These are phyloP conservation scores for Sodiomyces alkalinus DNA, from an alignment of 2,329 filamentous ascomycete genomes.

Conservation along the genomic window DNA sequence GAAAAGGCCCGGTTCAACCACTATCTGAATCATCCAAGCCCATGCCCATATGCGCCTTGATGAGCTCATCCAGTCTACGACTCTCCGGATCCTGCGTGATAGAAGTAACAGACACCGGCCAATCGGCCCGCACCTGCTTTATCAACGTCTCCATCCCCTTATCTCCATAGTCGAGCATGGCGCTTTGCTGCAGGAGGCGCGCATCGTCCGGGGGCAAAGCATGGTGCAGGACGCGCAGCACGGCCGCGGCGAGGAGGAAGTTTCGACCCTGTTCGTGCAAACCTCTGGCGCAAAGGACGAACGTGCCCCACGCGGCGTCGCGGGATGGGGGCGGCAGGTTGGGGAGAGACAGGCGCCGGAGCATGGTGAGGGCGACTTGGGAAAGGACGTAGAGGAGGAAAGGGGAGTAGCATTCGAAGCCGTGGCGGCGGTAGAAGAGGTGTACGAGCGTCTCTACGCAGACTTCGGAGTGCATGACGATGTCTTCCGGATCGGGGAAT, in stretches of 20 bases:
- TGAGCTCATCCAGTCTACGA: too few species aligned
- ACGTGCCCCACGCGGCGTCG: constrained; percentile 10
- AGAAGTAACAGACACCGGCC: constrained; percentile 6
- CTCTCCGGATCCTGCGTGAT: constrained; percentile 1
- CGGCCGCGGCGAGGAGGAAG: constrained; percentile 9
- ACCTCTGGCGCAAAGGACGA: constrained; percentile 12
- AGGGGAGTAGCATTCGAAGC: constrained; percentile 11
- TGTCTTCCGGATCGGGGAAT: not conserved
- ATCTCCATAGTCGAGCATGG: constrained; percentile 6
- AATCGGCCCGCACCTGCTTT: constrained; percentile 10
- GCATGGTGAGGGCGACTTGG: constrained; percentile 9
- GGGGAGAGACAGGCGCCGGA: constrained; percentile 5
- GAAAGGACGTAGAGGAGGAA: constrained; percentile 10
- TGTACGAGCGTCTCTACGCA: constrained; percentile 14
- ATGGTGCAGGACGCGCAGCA: constrained; percentile 9
- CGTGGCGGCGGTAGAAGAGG: constrained; percentile 16
- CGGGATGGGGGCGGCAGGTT: too few species aligned
- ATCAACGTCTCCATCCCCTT: constrained; percentile 7
- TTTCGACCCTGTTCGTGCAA: constrained; percentile 13
- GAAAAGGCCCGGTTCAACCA: too few species aligned
- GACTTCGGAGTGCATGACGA: constrained; percentile 4
- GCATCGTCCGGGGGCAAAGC: constrained; percentile 8
- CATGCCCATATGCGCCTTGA: too few species aligned
- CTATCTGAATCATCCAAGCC: too few species aligned
- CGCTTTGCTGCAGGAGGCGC: constrained; percentile 7